phyloP scores from a whole-genome alignment of 2,329 filamentous ascomycete genomes.

The Blastomyces parvus region DNA sequence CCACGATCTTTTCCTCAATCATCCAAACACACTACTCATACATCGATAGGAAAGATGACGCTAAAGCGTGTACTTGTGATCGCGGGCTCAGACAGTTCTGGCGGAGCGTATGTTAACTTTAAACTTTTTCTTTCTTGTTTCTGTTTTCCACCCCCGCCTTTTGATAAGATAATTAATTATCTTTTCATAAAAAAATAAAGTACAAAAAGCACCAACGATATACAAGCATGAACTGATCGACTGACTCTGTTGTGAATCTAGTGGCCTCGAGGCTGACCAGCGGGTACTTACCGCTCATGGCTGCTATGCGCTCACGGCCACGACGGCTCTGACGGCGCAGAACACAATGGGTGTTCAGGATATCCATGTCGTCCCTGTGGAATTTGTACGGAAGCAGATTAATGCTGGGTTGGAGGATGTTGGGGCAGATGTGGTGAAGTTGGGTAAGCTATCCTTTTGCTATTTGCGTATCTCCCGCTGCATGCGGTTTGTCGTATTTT shows the following conservation, averaged over 20 bases:
- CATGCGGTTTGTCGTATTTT: not conserved
- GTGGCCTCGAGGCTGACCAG: constrained; percentile 90
- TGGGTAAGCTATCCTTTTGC: constrained; percentile 51
- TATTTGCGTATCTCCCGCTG: too few species aligned
- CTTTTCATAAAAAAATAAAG: not conserved
- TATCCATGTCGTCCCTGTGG: constrained; percentile 68
- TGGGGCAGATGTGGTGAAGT: constrained; percentile 82
- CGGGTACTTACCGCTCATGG: constrained; percentile 87
- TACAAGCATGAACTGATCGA: not conserved
- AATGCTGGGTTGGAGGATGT: constrained; percentile 76
- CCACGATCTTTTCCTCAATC: not conserved
- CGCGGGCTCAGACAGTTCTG: constrained; percentile 82
- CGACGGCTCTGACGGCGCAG: constrained; percentile 89
- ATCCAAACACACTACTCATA: not conserved
- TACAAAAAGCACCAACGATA: not conserved
- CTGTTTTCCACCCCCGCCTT: not conserved
- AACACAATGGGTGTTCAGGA: constrained; percentile 78
- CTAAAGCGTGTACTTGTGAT: constrained; percentile 61
- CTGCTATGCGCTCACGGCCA: constrained; percentile 93
- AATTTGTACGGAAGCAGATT: constrained; percentile 76
- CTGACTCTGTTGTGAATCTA: constrained; percentile 29
- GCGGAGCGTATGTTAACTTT: constrained; percentile 61
- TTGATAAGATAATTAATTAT: not conserved
- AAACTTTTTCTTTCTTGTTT: constrained; percentile 13
- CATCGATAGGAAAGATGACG: not conserved